Percentiles rank a stretch among this genome's conserved stretches.
These are phyloP conservation scores for Blastocladiella emersonii DNA, from an alignment of 371 early-diverging fungal species.

Conservation along the genomic window DNA sequence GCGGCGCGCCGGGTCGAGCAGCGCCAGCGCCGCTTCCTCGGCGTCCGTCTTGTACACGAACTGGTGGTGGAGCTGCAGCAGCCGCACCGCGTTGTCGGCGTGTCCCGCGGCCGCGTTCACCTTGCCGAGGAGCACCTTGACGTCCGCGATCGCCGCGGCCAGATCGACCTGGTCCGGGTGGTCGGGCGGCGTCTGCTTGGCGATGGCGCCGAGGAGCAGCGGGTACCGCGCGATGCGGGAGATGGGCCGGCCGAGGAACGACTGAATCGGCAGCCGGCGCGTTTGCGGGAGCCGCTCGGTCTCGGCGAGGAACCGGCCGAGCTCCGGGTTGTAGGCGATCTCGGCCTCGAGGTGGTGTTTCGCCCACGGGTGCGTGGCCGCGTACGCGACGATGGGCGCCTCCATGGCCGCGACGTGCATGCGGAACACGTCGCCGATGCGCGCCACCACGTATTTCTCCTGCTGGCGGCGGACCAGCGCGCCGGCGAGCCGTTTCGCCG, in stretches of 20 bases:
- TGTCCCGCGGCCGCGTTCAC: slow-evolving; percentile 77
- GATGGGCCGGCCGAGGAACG: slow-evolving; percentile 70
- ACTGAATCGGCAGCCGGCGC: slow-evolving; percentile 12
- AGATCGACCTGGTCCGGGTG: slow-evolving; percentile 58
- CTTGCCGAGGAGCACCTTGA: slow-evolving; percentile 48
- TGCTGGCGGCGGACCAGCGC: slow-evolving; percentile 57
- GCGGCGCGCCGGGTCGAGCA: slow-evolving; percentile 50
- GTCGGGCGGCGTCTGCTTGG: slow-evolving; percentile 66
- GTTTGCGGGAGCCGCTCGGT: slow-evolving; percentile 6
- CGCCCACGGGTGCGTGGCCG: slow-evolving; percentile 71
- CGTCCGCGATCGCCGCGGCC: slow-evolving; percentile 40
- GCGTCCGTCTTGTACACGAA: slow-evolving; percentile 35
- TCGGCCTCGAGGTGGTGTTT: slow-evolving; percentile 71
- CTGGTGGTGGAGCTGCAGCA: slow-evolving; percentile 39
- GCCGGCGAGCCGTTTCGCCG: slow-evolving; percentile 49
- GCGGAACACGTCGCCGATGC: slow-evolving; percentile 74
- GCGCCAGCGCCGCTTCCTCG: slow-evolving; percentile 47
- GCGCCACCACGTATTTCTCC: slow-evolving; percentile 47
- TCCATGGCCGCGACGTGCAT: slow-evolving; percentile 53
- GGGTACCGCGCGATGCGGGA: slow-evolving; percentile 81
- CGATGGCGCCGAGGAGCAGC: slow-evolving; percentile 62
- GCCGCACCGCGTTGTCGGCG: slow-evolving; percentile 53
- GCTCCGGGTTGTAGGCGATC: slow-evolving; percentile 41
- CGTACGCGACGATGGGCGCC: slow-evolving; percentile 69
- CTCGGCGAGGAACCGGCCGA: slow-evolving; percentile 59